Conservation (phyloP, 306 rosid species). For the Trifolium dubium region DNA sequence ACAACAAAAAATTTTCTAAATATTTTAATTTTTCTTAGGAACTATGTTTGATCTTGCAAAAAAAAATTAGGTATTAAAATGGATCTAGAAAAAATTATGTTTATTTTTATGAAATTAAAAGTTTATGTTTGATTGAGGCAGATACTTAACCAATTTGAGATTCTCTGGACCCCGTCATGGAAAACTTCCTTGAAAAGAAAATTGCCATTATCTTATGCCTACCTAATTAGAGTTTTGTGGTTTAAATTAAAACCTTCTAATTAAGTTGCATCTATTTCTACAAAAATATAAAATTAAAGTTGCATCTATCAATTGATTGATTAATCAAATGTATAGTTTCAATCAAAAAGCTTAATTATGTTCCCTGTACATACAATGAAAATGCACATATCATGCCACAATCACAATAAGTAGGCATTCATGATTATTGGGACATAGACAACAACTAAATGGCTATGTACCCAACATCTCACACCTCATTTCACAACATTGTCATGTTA, state of each 20-base stretch:
- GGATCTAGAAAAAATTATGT: too few species aligned
- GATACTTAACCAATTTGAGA: slow-evolving; percentile 5
- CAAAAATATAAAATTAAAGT: neutral
- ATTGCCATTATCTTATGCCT: slow-evolving; percentile 30
- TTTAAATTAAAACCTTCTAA: neutral
- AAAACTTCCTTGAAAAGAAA: slow-evolving; percentile 20
- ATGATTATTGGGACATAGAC: slow-evolving; percentile 52
- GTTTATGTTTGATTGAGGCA: slow-evolving; percentile 19
- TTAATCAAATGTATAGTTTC: slow-evolving; percentile 25
- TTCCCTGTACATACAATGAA: slow-evolving; percentile 5
- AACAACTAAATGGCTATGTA: slow-evolving; percentile 51
- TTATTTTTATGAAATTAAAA: too few species aligned
- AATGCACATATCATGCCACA: slow-evolving; percentile 27
- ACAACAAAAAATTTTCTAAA: too few species aligned
- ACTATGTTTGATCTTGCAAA: too few species aligned
- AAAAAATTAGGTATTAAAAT: too few species aligned
- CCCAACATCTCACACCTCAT: slow-evolving; percentile 67
- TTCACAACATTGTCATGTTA: slow-evolving; percentile 49
- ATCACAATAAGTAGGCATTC: slow-evolving; percentile 18
- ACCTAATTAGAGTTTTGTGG: slow-evolving; percentile 22
- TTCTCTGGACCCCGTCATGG: slow-evolving; percentile 9
- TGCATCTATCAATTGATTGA: slow-evolving; percentile 21
- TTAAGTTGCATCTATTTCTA: slow-evolving; percentile 1
- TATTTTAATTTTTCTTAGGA: too few species aligned
- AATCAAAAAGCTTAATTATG: slow-evolving; percentile 32